These are phyloP conservation scores for Allomyces arbusculus DNA, from an alignment of 192 early-diverging fungal species.

Conservation along the genomic window DNA sequence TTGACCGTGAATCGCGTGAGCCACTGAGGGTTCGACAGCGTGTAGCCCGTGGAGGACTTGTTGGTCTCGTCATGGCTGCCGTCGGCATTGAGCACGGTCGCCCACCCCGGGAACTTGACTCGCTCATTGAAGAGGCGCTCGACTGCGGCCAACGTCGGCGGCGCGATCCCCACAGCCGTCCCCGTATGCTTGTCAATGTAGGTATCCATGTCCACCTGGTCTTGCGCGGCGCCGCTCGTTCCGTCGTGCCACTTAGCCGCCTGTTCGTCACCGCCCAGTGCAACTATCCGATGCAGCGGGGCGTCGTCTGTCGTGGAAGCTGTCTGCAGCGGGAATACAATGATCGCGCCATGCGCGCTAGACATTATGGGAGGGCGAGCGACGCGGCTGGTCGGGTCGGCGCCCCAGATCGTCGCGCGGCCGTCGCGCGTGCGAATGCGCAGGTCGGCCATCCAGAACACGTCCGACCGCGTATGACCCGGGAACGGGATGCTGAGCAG, in stretches of 20 bases:
- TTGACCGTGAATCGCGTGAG: conserved; percentile 8
- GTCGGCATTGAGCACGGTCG: background rate
- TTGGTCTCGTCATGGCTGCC: background rate
- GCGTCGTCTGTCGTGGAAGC: background rate
- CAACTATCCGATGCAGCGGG: background rate
- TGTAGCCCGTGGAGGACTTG: conserved; percentile 1
- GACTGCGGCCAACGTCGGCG: background rate
- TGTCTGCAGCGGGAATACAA: background rate
- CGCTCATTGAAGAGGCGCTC: background rate
- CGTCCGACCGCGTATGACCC: conserved; percentile 11
- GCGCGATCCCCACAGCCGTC: background rate
- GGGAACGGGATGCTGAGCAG: conserved; percentile 13
- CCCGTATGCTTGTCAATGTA: background rate
- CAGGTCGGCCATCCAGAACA: conserved; percentile 11
- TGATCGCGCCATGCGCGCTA: background rate
- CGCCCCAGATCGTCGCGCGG: background rate
- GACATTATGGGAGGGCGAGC: background rate
- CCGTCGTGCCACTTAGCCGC: background rate
- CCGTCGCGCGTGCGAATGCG: background rate
- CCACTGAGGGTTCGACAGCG: conserved; percentile 7
- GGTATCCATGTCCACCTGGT: too few relatives aligned
- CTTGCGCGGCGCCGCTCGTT: background rate
- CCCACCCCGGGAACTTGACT: background rate
- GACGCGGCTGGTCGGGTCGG: background rate
- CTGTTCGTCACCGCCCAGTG: background rate